phyloP scores from a whole-genome alignment of 805 yeast genomes.

The Torulaspora gathmanii region DNA sequence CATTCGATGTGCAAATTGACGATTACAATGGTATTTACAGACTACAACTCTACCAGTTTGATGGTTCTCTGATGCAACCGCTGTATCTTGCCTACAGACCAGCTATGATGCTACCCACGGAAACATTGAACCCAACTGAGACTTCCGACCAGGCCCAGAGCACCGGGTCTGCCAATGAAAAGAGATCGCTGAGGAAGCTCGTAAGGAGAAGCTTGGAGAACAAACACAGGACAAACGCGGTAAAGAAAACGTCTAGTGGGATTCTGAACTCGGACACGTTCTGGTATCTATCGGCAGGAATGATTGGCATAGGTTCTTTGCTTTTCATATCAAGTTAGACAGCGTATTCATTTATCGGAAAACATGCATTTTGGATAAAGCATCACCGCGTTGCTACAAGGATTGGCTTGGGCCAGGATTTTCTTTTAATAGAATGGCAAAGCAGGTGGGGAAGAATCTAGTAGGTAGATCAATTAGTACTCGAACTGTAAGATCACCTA shows the following conservation, averaged over 20 bases:
- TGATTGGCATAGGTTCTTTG: conserved; percentile 31
- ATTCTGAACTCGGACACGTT: conserved; percentile 18
- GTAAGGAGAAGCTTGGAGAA: conserved; percentile 76
- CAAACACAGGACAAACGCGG: conserved; percentile 72
- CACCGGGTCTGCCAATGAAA: conserved; percentile 29
- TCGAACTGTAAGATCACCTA: neutral
- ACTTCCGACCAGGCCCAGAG: conserved; percentile 36
- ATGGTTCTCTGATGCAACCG: conserved; percentile 80
- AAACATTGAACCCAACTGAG: conserved; percentile 73
- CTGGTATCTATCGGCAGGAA: conserved; percentile 28
- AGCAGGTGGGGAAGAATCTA: neutral
- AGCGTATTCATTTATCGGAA: neutral
- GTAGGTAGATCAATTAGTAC: neutral
- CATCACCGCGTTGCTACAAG: neutral
- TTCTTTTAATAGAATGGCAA: neutral
- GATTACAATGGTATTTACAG: conserved; percentile 79
- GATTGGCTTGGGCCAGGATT: neutral
- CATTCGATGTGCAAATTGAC: conserved; percentile 60
- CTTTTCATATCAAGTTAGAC: conserved; percentile 21
- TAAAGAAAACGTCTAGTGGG: conserved; percentile 22
- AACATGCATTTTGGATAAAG: neutral
- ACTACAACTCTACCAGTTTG: conserved; percentile 67
- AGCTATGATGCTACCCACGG: conserved; percentile 93
- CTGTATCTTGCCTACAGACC: conserved; percentile 89
- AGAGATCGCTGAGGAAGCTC: conserved; percentile 39